Percentiles rank a stretch among this genome's conserved stretches.
Evolutionary conservation across 2,329 filamentous ascomycete species (phyloP).

Genomic region (Epichloe sp.): DNA sequence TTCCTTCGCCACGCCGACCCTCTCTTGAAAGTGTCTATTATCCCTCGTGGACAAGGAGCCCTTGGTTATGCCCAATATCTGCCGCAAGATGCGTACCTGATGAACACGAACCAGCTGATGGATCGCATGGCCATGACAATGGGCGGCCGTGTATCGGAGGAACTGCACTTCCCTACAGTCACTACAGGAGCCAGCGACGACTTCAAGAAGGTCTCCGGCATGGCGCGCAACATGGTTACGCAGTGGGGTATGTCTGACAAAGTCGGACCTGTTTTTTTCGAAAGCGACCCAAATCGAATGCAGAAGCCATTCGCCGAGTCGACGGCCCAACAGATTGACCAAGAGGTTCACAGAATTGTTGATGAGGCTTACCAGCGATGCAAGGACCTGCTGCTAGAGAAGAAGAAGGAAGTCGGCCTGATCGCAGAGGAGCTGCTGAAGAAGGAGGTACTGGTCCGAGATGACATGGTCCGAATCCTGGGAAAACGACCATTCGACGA

Average conservation of each 20-base stretch:
- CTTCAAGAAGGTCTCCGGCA: constrained; percentile 94
- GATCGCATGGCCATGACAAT: constrained; percentile 99
- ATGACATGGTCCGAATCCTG: constrained; percentile 83
- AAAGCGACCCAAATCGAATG: constrained; percentile 66
- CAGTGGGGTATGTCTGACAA: constrained; percentile 97
- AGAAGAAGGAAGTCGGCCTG: constrained; percentile 77
- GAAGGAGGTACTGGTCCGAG: constrained; percentile 83
- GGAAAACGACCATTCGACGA: constrained; percentile 78
- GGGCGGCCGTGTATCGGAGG: constrained; percentile 86
- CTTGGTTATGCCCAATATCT: constrained; percentile 95
- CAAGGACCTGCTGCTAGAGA: constrained; percentile 66
- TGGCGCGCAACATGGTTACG: constrained; percentile 98
- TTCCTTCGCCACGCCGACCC: constrained; percentile 95
- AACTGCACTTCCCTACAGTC: constrained; percentile 92
- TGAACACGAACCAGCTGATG: constrained; percentile 93
- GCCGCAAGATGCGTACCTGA: constrained; percentile 86
- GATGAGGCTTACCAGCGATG: constrained; percentile 89
- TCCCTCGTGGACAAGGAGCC: constrained; percentile 85
- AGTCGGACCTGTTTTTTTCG: constrained; percentile 85
- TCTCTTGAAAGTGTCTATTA: constrained; percentile 95
- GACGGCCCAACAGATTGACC: constrained; percentile 83
- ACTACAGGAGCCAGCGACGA: constrained; percentile 92
- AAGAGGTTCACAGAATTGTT: constrained; percentile 81
- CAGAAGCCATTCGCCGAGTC: constrained; percentile 94
- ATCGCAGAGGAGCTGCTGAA: constrained; percentile 84